Base-by-base conservation (phyloP, 139 green algal genomes). In the Ettlia oleoabundans region DNA sequence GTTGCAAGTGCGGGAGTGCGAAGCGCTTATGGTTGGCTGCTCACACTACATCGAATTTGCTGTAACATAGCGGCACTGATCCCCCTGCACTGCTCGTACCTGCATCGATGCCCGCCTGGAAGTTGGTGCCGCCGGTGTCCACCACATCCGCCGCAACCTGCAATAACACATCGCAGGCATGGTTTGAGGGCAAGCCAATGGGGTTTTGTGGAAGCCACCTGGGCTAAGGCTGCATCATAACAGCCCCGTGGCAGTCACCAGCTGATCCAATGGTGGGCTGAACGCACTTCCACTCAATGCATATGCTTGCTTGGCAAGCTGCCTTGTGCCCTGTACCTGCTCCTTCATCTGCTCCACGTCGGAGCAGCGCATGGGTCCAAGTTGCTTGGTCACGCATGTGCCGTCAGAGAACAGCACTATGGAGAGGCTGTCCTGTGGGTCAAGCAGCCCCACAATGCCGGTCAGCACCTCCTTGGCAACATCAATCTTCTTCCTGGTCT, bases 361-460 rank as follows among this genome's bases (percentile, higher is more conserved):
- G 2, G 30, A 8, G 65, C 78, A 80, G 33, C 32, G 26, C 33
- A 88, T 40, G 33, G 22, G 40, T 7, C 35, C 37, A 15, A 88
- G 77, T 0, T 52, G 40, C 32, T 43, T 52, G 0, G 83, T 67
- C 32, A 41, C 30, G 52, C 83, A 88, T 19, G 83, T 66, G 30
- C 63, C 65, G 10, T 65, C 55, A 0, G 51, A 68, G 68, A 88
- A 88, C 53, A 88, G 84, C 53, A 82, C 69, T 13, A 88, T n/a
- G 0, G 58, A 32, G 26, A 88, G 67, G 2, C 37, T 32, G 61
- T 88, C 84, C 3, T 78, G 19, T 0, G 41, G 33, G 1, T 10
- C n/a, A 21, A 88, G 80, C 52, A 78, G 69, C 42, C 83, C 68
- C 35, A 87, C 41, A 1, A 82, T 65, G 74, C 84, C 84, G 18